Percentiles rank a stretch among this genome's conserved stretches.
Evolutionary conservation across 148 eudicot species (phyloP).

Genomic region (Vaccinium macrocarpon): DNA sequence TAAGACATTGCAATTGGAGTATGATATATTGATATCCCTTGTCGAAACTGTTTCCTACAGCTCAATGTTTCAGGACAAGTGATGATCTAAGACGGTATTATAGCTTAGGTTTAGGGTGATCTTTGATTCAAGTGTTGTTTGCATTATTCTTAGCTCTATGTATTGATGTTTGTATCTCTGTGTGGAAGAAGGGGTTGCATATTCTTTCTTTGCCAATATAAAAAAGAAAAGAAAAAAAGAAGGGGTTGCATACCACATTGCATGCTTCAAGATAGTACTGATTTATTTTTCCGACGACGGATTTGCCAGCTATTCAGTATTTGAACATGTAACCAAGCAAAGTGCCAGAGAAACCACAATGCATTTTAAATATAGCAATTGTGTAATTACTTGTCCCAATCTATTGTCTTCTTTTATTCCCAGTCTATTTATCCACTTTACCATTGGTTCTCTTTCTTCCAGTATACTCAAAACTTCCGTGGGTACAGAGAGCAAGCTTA

Average conservation of each 20-base stretch:
- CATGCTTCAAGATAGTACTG: background rate
- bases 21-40: background rate
- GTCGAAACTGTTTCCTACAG: background rate
- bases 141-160: background rate
- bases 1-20: background rate
- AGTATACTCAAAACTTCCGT: conserved; percentile 51
- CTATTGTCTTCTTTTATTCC: background rate
- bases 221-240: too few relatives aligned
- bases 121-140: background rate
- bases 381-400: background rate
- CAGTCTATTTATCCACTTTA: conserved; percentile 7
- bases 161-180: background rate
- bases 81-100: background rate
- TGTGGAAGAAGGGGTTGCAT: background rate
- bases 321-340: conserved; percentile 11
- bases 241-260: background rate
- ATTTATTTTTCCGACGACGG: background rate
- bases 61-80: background rate
- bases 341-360: background rate
- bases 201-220: background rate
- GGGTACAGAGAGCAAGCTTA: conserved; percentile 40
- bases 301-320: background rate
- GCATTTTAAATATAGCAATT: background rate
- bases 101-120: background rate
- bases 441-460: conserved; percentile 23